phyloP scores from a whole-genome alignment of 192 early-diverging fungal species.

The Entomortierella beljakovae region DNA sequence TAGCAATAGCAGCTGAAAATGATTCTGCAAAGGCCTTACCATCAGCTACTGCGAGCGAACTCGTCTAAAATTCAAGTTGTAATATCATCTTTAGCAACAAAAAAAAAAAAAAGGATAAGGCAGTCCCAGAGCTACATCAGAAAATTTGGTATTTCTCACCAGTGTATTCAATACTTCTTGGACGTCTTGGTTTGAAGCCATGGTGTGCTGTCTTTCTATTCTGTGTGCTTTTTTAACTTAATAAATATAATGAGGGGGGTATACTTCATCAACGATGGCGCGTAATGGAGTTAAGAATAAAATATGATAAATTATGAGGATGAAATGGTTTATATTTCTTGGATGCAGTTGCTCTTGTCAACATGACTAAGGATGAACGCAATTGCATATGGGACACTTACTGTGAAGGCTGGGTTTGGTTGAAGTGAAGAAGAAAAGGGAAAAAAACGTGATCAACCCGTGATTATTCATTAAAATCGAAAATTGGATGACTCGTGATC shows the following conservation, averaged over 20 bases:
- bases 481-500: not conserved
- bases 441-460: not conserved
- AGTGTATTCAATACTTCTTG: slow-evolving; percentile 38
- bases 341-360: not conserved
- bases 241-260: not conserved
- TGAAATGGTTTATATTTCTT: too few species aligned
- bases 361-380: not conserved
- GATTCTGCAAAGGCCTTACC: slow-evolving; percentile 14
- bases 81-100: too few species aligned
- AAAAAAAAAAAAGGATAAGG: too few species aligned
- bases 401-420: not conserved
- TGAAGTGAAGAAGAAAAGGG: not conserved
- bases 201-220: slow-evolving; percentile 1
- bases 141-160: slow-evolving; percentile 18
- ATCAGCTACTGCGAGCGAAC: not conserved
- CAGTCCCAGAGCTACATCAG: too few species aligned
- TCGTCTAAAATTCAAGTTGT: not conserved
- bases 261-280: not conserved
- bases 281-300: too few species aligned
- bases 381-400: too few species aligned
- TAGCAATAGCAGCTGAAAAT: slow-evolving; percentile 18
- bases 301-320: too few species aligned
- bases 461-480: not conserved
- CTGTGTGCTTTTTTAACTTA: not conserved
- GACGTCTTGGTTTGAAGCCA: slow-evolving; percentile 25